phyloP scores from a whole-genome alignment of 1,139 yeast species.

The Pichia sp. region DNA sequence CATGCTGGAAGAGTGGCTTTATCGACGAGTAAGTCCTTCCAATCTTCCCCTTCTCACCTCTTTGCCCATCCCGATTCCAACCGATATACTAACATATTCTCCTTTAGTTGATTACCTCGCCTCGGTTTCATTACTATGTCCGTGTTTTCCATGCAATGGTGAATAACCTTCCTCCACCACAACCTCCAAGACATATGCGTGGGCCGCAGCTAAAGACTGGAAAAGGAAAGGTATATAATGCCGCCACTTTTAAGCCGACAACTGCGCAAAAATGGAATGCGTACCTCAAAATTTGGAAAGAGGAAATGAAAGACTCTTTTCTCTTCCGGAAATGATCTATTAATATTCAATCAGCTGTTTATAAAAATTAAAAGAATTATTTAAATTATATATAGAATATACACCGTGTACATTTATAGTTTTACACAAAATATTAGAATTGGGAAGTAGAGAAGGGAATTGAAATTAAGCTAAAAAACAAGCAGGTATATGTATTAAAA shows the following conservation, averaged over 20 bases:
- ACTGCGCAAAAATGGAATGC: slow-evolving; percentile 55
- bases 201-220: background rate
- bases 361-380: background rate
- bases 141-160: slow-evolving; percentile 58
- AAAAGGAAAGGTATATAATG: too few relatives aligned
- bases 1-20: slow-evolving; percentile 30
- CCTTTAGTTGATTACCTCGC: slow-evolving; percentile 50
- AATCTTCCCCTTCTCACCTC: slow-evolving; percentile 32
- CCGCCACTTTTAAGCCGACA: slow-evolving; percentile 40
- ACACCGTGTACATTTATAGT: background rate
- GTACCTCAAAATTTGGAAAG: slow-evolving; percentile 54
- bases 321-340: slow-evolving; percentile 36
- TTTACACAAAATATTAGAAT: background rate
- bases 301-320: slow-evolving; percentile 56
- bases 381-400: background rate
- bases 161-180: slow-evolving; percentile 49
- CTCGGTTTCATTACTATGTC: slow-evolving; percentile 66
- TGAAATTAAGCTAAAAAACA: background rate
- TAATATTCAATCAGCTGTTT: background rate
- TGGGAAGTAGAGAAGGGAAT: background rate
- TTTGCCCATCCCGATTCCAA: slow-evolving; percentile 44
- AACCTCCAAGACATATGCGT: slow-evolving; percentile 9
- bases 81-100: background rate
- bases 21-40: slow-evolving; percentile 21
- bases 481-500: slow-evolving; percentile 6